These are phyloP conservation scores for Fomitopsis pinicola DNA, from an alignment of 1,284 basidiomycete species.

Conservation along the genomic window DNA sequence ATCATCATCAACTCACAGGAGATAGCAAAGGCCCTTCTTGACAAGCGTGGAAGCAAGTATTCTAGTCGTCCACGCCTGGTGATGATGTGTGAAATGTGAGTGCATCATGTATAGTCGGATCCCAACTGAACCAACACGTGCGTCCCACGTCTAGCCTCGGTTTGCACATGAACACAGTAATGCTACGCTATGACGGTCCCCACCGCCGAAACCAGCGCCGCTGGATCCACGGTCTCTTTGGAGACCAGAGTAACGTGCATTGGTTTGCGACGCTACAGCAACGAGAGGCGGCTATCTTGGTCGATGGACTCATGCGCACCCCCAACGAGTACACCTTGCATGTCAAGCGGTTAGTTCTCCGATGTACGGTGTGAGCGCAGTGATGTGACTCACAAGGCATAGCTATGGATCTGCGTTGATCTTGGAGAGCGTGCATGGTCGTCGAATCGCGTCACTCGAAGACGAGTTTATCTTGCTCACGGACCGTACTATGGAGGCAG, in stretches of 20 bases:
- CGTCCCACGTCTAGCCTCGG: no score
- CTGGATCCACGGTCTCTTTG: neutral
- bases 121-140: no score
- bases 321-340: neutral
- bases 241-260: neutral
- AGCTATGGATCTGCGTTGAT: neutral
- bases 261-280: neutral
- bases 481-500: neutral
- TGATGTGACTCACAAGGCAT: no score
- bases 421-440: neutral
- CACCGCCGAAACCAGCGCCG: neutral
- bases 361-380: no score
- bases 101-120: no score
- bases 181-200: neutral
- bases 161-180: no score
- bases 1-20: neutral
- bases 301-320: neutral
- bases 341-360: no score
- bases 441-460: neutral
- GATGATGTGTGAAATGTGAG: neutral
- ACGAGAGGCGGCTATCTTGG: neutral
- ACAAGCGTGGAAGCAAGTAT: neutral
- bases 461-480: neutral
- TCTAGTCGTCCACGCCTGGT: neutral
- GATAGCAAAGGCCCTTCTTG: neutral